Percentiles rank a stretch among this genome's conserved stretches.
These are phyloP conservation scores for Aspergillus tanneri DNA, from an alignment of 2,329 filamentous ascomycete species.

Conservation along the genomic window DNA sequence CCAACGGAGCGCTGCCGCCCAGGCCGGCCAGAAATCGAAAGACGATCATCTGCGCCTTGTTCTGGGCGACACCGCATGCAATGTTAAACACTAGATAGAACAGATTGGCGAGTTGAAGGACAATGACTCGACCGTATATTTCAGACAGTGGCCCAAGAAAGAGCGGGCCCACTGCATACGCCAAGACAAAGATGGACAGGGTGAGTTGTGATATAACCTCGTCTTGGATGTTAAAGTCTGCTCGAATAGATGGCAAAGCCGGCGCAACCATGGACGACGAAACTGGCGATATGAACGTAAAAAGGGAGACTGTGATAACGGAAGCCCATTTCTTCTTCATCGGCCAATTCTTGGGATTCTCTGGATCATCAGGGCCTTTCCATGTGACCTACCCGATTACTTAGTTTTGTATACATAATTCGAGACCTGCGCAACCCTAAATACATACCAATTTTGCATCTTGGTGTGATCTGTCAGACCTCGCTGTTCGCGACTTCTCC, in stretches of 20 bases:
- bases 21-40: slow-evolving; percentile 60
- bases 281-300: slow-evolving; percentile 64
- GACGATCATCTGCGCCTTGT: slow-evolving; percentile 54
- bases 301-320: slow-evolving; percentile 55
- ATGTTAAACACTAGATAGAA: slow-evolving; percentile 60
- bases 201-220: slow-evolving; percentile 48
- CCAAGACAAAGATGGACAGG: slow-evolving; percentile 57
- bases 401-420: neutral
- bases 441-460: slow-evolving; percentile 28
- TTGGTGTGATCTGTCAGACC: slow-evolving; percentile 21
- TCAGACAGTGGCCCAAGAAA: slow-evolving; percentile 56
- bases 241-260: slow-evolving; percentile 52
- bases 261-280: slow-evolving; percentile 61
- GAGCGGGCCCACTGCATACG: slow-evolving; percentile 55
- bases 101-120: slow-evolving; percentile 56
- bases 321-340: slow-evolving; percentile 57
- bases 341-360: slow-evolving; percentile 56
- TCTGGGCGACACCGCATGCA: slow-evolving; percentile 57
- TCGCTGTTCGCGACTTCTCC: slow-evolving; percentile 25
- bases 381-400: slow-evolving; percentile 41
- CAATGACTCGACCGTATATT: slow-evolving; percentile 55
- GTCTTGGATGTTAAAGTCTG: slow-evolving; percentile 54
- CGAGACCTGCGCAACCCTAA: no score
- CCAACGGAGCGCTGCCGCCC: slow-evolving; percentile 58
- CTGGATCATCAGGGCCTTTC: slow-evolving; percentile 53